Evolutionary conservation across 768 basidiomycete species (phyloP), one percentile per base, ranked within the genome.

Genomic region (Megacollybia marginata): DNA sequence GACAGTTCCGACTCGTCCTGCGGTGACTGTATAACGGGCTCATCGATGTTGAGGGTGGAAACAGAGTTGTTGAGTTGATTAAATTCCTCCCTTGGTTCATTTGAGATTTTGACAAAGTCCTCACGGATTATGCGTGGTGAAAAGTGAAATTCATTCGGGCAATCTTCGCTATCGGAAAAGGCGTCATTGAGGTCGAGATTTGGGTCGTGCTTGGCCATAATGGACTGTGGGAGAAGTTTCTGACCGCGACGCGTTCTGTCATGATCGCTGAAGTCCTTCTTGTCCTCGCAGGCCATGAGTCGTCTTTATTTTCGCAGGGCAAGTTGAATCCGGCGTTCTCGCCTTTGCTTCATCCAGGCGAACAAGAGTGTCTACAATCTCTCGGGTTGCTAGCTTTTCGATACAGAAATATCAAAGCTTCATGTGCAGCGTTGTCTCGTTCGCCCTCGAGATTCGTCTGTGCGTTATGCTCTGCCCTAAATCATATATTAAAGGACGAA

Each of bases 251-350:
- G 15, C 9, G 10, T 18, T n/a, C 33, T 16, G 18, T 19, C 52
- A 92, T 94, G 92, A 88, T 94, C 54, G 85, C 91, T 57, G 93
- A 95, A 67, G 71, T 94, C 49, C 76, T 95, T 42, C 79, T 93
- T 50, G 74, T 93, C 48, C 82, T 96, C 44, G 83, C 88, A 2
- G 93, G 92, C 34, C 92, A 96, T 68, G 73, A 80, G 5, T 94
- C 93, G 0, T 88, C 90, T 1, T 72, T 96, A 47, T 92, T 96
- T 65, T 74, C 80, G 15, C 57, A 66, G 20, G 82, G 79, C 49
- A 68, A 67, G 32, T 60, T 88, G 38, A 40, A 40, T 40, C 38
- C 38, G 13, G 38, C 38, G 8, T 40, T 40, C 18, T 52, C 65
- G 7, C 72, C 81, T 4, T 79, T 92, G 13, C 78, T 96, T 3